phyloP scores from a whole-genome alignment of 352 stramenopile genomes.

The Phytophthora citricola region DNA sequence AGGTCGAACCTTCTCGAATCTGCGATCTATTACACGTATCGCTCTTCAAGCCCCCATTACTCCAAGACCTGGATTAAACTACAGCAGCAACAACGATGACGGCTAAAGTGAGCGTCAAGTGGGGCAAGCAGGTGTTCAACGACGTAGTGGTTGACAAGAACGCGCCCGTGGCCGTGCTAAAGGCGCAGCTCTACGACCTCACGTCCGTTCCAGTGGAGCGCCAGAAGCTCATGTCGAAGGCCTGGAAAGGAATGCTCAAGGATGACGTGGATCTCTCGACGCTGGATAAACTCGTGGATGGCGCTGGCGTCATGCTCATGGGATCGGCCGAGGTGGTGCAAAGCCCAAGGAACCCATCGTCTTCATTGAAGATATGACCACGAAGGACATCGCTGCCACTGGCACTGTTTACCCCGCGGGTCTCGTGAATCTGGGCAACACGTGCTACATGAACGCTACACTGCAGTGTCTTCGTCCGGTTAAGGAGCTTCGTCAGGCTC shows the following conservation, averaged over 20 bases:
- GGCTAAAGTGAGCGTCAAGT: slow-evolving; percentile 84
- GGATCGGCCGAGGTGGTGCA: slow-evolving; percentile 92
- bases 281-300: slow-evolving; percentile 66
- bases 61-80: slow-evolving; percentile 1
- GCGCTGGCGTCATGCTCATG: slow-evolving; percentile 92
- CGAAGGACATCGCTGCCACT: slow-evolving; percentile 80
- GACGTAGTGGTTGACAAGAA: slow-evolving; percentile 75
- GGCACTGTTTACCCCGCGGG: slow-evolving; percentile 92
- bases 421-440: slow-evolving; percentile 94
- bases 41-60: slow-evolving; percentile 23
- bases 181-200: slow-evolving; percentile 86
- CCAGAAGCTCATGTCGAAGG: slow-evolving; percentile 91
- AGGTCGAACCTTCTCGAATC: slow-evolving; percentile 13
- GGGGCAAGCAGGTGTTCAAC: slow-evolving; percentile 85
- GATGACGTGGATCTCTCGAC: slow-evolving; percentile 73
- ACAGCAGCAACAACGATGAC: slow-evolving; percentile 37
- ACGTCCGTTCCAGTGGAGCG: slow-evolving; percentile 85
- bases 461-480: slow-evolving; percentile 93
- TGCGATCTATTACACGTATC: slow-evolving; percentile 26
- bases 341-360: slow-evolving; percentile 78
- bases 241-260: slow-evolving; percentile 92
- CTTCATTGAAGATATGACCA: slow-evolving; percentile 90
- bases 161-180: slow-evolving; percentile 69
- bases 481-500: slow-evolving; percentile 87
- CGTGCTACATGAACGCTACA: slow-evolving; percentile 95